Base-by-base conservation (phyloP, 1,284 basidiomycete genomes). In the Grifola frondosa region DNA sequence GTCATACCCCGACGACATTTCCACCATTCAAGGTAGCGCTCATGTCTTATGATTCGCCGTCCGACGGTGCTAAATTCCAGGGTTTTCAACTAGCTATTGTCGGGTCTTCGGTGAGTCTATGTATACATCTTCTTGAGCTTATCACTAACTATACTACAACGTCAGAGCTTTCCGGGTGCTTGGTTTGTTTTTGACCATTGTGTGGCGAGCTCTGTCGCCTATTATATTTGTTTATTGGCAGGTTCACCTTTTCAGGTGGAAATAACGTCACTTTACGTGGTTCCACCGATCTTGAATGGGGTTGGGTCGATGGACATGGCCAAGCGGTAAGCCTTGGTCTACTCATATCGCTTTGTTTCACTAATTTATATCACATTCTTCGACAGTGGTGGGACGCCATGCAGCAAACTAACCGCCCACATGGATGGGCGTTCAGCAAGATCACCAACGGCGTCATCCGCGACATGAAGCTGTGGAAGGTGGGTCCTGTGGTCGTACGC, bases 391-490 rank as follows among this genome's bases (percentile, higher is more conserved):
- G 80, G 80, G 73, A 81, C 49, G 67, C 69, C 6, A 61, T 64
- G 15, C 67, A 80, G 45, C 76, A 79, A 50, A 67, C 66, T 6
- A 79, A 80, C 43, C 70, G 79, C 6, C 79, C 78, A 17, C 73
- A 78, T 46, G 77, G 77, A 0, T 71, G 70, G 60, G 67, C 67
- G 0, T 81, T 82, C 62, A 69, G 57, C 28, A 72, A 77, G 28
- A 75, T 81, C 28, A 71, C 61, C 3, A 68, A 70, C 33, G 79
- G 79, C 16, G 70, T 75, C 4, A 79, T 82, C 37, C 60, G 66
- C 20, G 69, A 81, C 54, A 73, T 81, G 67, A 83, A 82, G 49
- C 40, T 84, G 1, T 78, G 74, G 75, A 78, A 81, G 69, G 78
- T 77, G 35, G 12, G 46, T 46, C 22, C 8, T 17, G 7, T 5